These are phyloP conservation scores for Globisporangium middletonii DNA, from an alignment of 352 stramenopile species.

Conservation along the genomic window DNA sequence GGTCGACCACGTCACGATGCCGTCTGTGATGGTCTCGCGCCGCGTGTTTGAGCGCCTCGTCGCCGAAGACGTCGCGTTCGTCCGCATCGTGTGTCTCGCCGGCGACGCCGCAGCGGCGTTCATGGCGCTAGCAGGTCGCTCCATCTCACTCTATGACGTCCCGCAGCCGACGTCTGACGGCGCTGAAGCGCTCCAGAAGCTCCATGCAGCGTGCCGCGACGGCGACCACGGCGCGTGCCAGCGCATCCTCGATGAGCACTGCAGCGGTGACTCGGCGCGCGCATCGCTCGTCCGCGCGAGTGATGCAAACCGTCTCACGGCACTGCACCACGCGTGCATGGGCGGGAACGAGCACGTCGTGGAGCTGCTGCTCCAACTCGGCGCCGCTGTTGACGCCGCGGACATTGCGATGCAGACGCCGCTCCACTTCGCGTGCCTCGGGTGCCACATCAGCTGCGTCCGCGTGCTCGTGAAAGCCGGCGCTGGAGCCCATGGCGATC, in stretches of 20 bases:
- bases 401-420: constrained; percentile 48
- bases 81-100: constrained; percentile 48
- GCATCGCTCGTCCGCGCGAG: constrained; percentile 10
- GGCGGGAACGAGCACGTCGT: constrained; percentile 40
- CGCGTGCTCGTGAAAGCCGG: constrained; percentile 18
- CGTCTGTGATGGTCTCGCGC: constrained; percentile 61
- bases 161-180: constrained; percentile 4
- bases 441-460: constrained; percentile 20
- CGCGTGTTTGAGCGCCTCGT: constrained; percentile 32
- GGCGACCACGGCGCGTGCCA: constrained; percentile 40
- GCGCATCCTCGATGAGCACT: constrained; percentile 23
- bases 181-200: constrained; percentile 1
- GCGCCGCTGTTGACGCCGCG: constrained; percentile 21
- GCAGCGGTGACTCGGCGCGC: constrained; percentile 11
- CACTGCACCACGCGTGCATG: constrained; percentile 50
- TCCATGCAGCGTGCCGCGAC: constrained; percentile 30
- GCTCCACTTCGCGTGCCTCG: constrained; percentile 51
- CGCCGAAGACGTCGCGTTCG: constrained; percentile 9
- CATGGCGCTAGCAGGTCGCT: constrained; percentile 15
- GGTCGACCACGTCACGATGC: constrained; percentile 61
- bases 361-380: constrained; percentile 33
- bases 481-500: neutral
- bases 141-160: constrained; percentile 20
- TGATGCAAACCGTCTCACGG: constrained; percentile 27
- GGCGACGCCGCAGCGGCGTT: constrained; percentile 31